Evolutionary conservation across 805 yeast genomes (phyloP), one percentile per base, ranked within the genome.

Genomic region (Metschnikowia orientalis): DNA sequence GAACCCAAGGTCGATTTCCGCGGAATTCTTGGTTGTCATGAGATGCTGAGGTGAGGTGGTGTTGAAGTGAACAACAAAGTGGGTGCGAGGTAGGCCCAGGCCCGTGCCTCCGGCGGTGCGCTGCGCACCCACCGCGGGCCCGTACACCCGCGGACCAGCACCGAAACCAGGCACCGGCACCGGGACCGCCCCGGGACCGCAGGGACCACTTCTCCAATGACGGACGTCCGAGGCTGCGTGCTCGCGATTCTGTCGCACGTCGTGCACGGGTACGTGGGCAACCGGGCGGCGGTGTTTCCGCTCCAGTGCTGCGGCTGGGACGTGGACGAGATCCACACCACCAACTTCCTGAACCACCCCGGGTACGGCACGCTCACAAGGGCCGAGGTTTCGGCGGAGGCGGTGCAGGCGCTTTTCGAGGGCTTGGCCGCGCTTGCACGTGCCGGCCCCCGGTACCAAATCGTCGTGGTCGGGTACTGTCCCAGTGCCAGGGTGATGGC

Each of bases 391-490:
- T 44, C 64, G 2, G 62, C 76, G 0, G 55, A 55, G 0, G 70
- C 71, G 25, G 52, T 89, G 11, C 31, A 42, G 6, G 72, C 67
- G 1, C 55, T 86, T 2, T 69, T 71, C 33, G 44, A 60, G 4
- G 95, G 95, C 0, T 54, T 90, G 10, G 48, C 58, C 8, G 61
- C 61, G 3, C 69, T 75, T 4, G 42, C 65, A 13, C 66, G 67
- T 1, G 53, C 73, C 29, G 47, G 56, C 2, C 23, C 21, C 7
- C 25, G 29, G 10, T 88, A 86, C 49, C 77, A 77, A 40, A 80
- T 81, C 14, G 59, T 88, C 1, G 53, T 90, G 18, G 76, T 92
- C 0, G 97, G 97, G 0, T 90, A 90, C 51, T 64, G 79, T 5
- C 89, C 95, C 4, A 69, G 71, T 31, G 43, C 39, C 8, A 77